These are phyloP conservation scores for Epithemia pelagica DNA, from an alignment of 108 stramenopile species.

Conservation along the genomic window DNA sequence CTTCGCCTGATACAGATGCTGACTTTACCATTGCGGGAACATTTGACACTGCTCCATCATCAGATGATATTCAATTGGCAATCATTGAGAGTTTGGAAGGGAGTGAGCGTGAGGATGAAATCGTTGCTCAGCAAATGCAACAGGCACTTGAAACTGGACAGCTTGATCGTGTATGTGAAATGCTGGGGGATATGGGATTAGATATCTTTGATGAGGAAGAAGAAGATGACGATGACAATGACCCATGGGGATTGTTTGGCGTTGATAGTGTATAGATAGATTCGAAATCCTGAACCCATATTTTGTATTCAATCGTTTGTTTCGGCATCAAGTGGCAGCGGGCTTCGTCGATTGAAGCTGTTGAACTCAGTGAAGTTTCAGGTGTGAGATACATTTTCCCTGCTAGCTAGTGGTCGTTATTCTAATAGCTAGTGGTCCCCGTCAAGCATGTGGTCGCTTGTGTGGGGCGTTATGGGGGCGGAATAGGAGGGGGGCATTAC, in stretches of 20 bases:
- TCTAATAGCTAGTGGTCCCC: too few species aligned
- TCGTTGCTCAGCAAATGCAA: slow-evolving; percentile 89
- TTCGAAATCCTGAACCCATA: too few species aligned
- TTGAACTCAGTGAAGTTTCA: too few species aligned
- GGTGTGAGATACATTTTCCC: too few species aligned
- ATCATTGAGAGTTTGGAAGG: slow-evolving; percentile 88
- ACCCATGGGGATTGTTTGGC: slow-evolving; percentile 32
- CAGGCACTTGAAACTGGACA: slow-evolving; percentile 81
- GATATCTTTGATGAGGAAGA: slow-evolving; percentile 35
- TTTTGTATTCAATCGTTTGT: too few species aligned
- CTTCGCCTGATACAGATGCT: slow-evolving; percentile 74
- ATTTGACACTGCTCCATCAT: slow-evolving; percentile 70
- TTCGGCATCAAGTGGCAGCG: too few species aligned
- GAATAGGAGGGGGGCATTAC: too few species aligned
- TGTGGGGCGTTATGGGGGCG: too few species aligned
- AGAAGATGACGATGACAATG: slow-evolving; percentile 28
- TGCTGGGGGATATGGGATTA: slow-evolving; percentile 41
- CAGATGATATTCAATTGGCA: slow-evolving; percentile 73
- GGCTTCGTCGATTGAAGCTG: too few species aligned
- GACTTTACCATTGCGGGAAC: slow-evolving; percentile 89
- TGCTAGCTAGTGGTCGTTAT: too few species aligned
- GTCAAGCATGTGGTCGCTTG: too few species aligned
- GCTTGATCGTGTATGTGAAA: slow-evolving; percentile 69
- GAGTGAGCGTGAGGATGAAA: slow-evolving; percentile 80
- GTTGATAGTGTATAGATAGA: slow-evolving; percentile 25